A percentile compares a stretch with the other conserved stretches of the same genome.
Conservation (phyloP, 768 basidiomycete species). For the Rhodotorula taiwanensis region DNA sequence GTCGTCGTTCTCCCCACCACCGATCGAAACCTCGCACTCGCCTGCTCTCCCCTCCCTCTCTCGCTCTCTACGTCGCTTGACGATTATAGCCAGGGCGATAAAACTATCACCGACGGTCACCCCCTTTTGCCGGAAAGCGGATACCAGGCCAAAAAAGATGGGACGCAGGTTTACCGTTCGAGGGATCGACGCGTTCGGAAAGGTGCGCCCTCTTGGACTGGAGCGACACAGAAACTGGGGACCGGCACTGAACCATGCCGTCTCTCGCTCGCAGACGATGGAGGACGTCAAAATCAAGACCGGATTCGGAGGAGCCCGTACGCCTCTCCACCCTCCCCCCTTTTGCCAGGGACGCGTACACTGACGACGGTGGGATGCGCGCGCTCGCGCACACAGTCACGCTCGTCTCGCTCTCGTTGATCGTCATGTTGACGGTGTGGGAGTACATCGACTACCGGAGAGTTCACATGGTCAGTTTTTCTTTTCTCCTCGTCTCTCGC, state of each 20-base stretch:
- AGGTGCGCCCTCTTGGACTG: too few relatives aligned
- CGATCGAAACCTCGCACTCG: too few relatives aligned
- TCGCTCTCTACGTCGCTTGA: too few relatives aligned
- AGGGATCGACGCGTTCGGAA: slow-evolving; percentile 98
- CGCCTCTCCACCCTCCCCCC: slow-evolving; percentile 51
- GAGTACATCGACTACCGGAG: slow-evolving; percentile 94
- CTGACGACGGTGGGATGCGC: not conserved
- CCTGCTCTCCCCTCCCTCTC: too few relatives aligned
- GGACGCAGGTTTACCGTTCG: slow-evolving; percentile 48
- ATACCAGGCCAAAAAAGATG: too few relatives aligned
- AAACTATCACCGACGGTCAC: too few relatives aligned
- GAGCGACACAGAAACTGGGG: too few relatives aligned
- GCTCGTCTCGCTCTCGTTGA: slow-evolving; percentile 81
- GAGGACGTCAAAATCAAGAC: slow-evolving; percentile 99
- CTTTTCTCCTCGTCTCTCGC: too few relatives aligned
- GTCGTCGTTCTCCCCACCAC: too few relatives aligned
- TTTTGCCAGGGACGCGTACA: not conserved
- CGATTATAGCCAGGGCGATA: too few relatives aligned
- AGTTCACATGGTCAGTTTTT: slow-evolving; percentile 49
- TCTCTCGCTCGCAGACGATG: slow-evolving; percentile 62
- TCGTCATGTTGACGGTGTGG: slow-evolving; percentile 79
- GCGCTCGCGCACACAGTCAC: slow-evolving; percentile 58
- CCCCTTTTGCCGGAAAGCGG: too few relatives aligned
- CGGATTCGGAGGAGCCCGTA: slow-evolving; percentile 58
- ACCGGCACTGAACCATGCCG: not conserved